Conservation (phyloP, 2,329 filamentous ascomycete species). For the Aureobasidium sp. region DNA sequence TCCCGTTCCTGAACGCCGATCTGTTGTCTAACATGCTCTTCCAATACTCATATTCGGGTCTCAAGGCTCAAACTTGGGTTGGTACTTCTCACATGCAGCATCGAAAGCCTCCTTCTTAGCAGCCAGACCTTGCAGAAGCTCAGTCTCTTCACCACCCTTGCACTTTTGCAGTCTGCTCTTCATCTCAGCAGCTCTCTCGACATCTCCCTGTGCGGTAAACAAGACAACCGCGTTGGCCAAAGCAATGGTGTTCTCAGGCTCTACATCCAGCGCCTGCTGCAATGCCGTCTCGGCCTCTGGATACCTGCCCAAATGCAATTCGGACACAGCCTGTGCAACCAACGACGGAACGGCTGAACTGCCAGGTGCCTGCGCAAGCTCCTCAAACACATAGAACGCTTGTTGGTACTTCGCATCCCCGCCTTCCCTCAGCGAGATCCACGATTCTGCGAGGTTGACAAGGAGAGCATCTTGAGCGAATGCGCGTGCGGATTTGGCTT, state of each 20-base stretch:
- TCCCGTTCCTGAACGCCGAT: background rate
- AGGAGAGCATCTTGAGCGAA: constrained; percentile 94
- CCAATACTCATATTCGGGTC: background rate
- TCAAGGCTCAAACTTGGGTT: constrained; percentile 64
- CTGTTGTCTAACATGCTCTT: no score
- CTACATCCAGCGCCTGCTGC: constrained; percentile 67
- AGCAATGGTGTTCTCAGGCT: constrained; percentile 61
- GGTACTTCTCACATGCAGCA: constrained; percentile 77
- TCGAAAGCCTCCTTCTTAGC: constrained; percentile 88
- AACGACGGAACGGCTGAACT: constrained; percentile 69
- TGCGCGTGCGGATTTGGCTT: constrained; percentile 74
- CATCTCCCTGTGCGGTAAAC: constrained; percentile 65
- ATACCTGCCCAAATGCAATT: constrained; percentile 79
- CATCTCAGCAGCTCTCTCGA: constrained; percentile 49
- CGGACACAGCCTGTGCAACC: constrained; percentile 80
- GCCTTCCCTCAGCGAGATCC: constrained; percentile 86
- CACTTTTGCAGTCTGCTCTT: constrained; percentile 42
- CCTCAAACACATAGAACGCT: constrained; percentile 95
- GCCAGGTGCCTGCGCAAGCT: constrained; percentile 79
- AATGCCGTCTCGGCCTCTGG: constrained; percentile 86
- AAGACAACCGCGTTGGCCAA: constrained; percentile 79
- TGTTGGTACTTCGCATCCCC: constrained; percentile 95
- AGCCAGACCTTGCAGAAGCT: constrained; percentile 48
- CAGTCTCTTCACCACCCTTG: constrained; percentile 27
- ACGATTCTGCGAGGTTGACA: constrained; percentile 90